A percentile compares a stretch with the other conserved stretches of the same genome.
phyloP scores from a whole-genome alignment of 176 grass and related monocot genomes.

The Saccharum spontaneum region DNA sequence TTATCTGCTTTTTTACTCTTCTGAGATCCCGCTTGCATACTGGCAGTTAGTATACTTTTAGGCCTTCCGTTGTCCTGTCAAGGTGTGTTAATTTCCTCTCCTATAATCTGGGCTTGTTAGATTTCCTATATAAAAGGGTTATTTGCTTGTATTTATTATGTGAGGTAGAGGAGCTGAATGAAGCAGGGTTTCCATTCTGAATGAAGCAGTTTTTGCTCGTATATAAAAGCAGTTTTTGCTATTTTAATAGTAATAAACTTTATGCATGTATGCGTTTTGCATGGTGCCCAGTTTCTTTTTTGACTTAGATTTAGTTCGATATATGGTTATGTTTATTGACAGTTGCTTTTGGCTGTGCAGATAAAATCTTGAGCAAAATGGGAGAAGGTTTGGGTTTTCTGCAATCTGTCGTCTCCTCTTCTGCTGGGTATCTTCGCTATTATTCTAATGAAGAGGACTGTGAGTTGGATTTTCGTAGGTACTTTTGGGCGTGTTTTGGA shows the following conservation, averaged over 20 bases:
- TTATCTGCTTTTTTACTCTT: not conserved
- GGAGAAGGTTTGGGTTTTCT: constrained; percentile 84
- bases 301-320: not conserved
- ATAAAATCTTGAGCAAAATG: constrained; percentile 97
- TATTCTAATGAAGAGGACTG: constrained; percentile 42
- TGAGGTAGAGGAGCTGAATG: constrained; percentile 4
- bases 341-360: constrained; percentile 51
- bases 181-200: constrained; percentile 1
- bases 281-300: not conserved
- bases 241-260: constrained; percentile 10
- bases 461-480: constrained; percentile 55
- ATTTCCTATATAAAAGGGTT: not conserved
- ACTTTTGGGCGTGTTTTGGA: constrained; percentile 98
- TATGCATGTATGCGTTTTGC: not conserved
- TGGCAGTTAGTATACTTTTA: not conserved
- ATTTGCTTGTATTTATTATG: not conserved
- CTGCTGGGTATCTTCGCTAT: constrained; percentile 16
- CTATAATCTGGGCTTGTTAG: not conserved
- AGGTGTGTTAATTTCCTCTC: not conserved
- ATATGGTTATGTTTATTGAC: constrained; percentile 37
- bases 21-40: not conserved
- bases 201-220: too few species aligned
- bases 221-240: not conserved
- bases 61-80: not conserved
- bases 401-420: constrained; percentile 30